Conservation (phyloP, 306 rosid genomes). For the apple (Malus domestica) region ASM211411v1 NC_041800.1:23895733-23896232, state of each 20-base stretch:
- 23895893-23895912: slow-evolving; percentile 41
- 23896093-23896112: background rate
- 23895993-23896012: background rate
- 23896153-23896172: background rate
- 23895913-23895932: slow-evolving; percentile 10
- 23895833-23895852: slow-evolving; percentile 84
- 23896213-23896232: background rate
- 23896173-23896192: background rate
- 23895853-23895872: slow-evolving; percentile 54
- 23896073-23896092: background rate
- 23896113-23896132: background rate
- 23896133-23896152: background rate
- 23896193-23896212: background rate
- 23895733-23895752: background rate
- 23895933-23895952: slow-evolving; percentile 28
- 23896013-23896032: background rate
- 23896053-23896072: background rate
- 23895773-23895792: background rate
- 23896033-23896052: background rate
- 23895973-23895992: slow-evolving; percentile 5
- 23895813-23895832: slow-evolving; percentile 67
- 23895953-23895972: slow-evolving; percentile 11
- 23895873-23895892: slow-evolving; percentile 27
- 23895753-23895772: background rate
- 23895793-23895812: slow-evolving; percentile 60